Evolutionary conservation across 2,329 filamentous ascomycete species (phyloP).

Genomic region (Pseudocercospora eumusae): DNA sequence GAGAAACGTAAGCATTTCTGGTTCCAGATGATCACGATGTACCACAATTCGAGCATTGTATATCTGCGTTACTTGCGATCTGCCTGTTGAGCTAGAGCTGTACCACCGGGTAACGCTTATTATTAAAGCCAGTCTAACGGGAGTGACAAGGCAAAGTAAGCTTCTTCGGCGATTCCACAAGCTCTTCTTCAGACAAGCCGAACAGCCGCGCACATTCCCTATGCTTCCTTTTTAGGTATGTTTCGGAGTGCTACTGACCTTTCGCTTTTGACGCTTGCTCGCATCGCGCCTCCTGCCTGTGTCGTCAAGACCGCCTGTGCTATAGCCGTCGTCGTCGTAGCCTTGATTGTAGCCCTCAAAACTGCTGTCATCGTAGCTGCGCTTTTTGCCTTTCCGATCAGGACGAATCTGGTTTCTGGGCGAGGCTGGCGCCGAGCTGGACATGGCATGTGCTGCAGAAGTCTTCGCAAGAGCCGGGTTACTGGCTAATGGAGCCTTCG

Average conservation of each 20-base stretch:
- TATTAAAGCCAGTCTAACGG: not conserved
- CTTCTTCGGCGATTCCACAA: not conserved
- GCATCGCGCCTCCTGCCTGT: conserved; percentile 30
- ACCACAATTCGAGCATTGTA: not conserved
- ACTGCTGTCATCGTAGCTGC: conserved; percentile 72
- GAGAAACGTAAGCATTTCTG: conserved; percentile 17
- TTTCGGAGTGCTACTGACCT: conserved; percentile 24
- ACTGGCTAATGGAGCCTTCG: conserved; percentile 24
- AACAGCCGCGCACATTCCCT: not conserved
- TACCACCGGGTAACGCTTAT: not conserved
- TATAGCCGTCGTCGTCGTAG: conserved; percentile 69
- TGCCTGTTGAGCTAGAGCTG: conserved; percentile 9
- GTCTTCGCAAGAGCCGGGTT: conserved; percentile 33
- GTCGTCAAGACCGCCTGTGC: conserved; percentile 70
- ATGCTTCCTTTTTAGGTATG: not conserved
- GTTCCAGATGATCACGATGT: not conserved
- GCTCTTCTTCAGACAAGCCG: not conserved
- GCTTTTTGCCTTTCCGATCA: conserved; percentile 69
- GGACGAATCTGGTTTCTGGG: conserved; percentile 57
- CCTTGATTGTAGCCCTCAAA: conserved; percentile 75
- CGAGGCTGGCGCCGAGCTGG: conserved; percentile 41
- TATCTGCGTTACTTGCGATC: not conserved
- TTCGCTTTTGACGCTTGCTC: conserved; percentile 37
- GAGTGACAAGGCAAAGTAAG: not conserved
- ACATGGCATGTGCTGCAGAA: conserved; percentile 25